Base-by-base conservation (phyloP, 805 yeast genomes). In the Lipomyces starkeyi region DNA sequence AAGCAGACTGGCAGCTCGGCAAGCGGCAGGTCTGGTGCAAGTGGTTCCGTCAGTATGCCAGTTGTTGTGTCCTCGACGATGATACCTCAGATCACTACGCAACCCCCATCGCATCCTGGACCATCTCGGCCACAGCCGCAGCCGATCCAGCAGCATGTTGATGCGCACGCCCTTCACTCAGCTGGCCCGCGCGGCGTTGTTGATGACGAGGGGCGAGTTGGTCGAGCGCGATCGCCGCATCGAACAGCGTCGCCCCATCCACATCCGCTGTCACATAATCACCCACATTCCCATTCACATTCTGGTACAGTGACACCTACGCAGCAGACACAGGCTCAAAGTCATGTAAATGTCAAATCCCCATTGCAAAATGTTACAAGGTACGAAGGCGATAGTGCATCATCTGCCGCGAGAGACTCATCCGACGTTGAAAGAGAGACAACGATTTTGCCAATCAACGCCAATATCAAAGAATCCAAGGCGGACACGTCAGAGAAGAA, bases 201-300 rank as follows among this genome's bases (percentile, higher is more conserved):
- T 25, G 56, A 53, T 13, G 66, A 54, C 20, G 64, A 55, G 25
- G 59, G 37, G 22, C n/a, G 64, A 2, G 17, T 58, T 5, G 60
- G 13, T n/a, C 40, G 63, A 13, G 32, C 65, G 20, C 63, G 59
- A 22, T 53, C 66, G 22, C 69, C 69, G 7, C 69, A 54, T 55
- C 62, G 27, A 17, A 61, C 61, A 14, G 29, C 43, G 35, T 27
- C 29, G 8, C 57, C 57, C 7, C 25, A 53, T 22, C 40, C 56
- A 49, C 25, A n/a, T 57, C 9, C 49, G 34, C 20, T 17, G 22
- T 17, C 49, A 6, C 49, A 37, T 37, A 13, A 13, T 37, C 43
- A 17, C 8, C 22, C 49, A 1, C 49, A 25, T 22, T 8, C 22
- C n/a, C 60, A 57, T 57, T 20, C 47, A 11, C 68, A 61, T 40